A percentile compares a stretch with the other conserved stretches of the same genome.
Conservation (phyloP, 2,329 filamentous ascomycete species). For the Metarhizium rileyi region DNA sequence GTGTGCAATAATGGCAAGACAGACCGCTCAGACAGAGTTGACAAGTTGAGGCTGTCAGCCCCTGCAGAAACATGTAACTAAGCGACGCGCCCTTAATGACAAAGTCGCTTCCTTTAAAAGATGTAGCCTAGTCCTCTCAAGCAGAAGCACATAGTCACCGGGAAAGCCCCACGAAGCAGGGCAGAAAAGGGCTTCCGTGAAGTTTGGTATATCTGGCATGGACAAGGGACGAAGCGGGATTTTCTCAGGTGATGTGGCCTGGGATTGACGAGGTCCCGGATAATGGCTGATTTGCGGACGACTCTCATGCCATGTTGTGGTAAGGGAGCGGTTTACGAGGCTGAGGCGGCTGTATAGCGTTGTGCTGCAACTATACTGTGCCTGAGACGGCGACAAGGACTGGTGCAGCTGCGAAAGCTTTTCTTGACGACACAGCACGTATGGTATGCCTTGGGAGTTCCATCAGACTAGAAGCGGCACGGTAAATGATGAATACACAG, state of each 20-base stretch:
- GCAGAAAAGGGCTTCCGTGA: constrained; percentile 18
- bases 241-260: constrained; percentile 10
- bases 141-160: constrained; percentile 19
- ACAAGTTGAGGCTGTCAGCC: not conserved
- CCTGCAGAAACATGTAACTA: not conserved
- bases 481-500: too few relatives aligned
- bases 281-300: constrained; percentile 14
- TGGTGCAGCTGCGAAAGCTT: not conserved
- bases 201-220: not conserved
- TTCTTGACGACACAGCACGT: not conserved
- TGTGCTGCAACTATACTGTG: not conserved
- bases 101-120: constrained; percentile 2
- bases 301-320: constrained; percentile 13
- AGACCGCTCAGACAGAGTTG: not conserved
- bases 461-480: too few relatives aligned
- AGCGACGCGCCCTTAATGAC: not conserved
- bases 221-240: constrained; percentile 11
- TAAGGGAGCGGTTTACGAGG: constrained; percentile 5
- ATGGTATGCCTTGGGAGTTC: not conserved
- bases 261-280: constrained; percentile 17
- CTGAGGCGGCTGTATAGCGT: not conserved
- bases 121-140: constrained; percentile 14
- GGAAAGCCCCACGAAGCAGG: constrained; percentile 21
- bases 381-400: not conserved
- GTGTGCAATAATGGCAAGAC: not conserved